A percentile compares a stretch with the other conserved stretches of the same genome.
Conservation (phyloP, 1,139 yeast genomes). For the Blastobotrys serpentis region DNA sequence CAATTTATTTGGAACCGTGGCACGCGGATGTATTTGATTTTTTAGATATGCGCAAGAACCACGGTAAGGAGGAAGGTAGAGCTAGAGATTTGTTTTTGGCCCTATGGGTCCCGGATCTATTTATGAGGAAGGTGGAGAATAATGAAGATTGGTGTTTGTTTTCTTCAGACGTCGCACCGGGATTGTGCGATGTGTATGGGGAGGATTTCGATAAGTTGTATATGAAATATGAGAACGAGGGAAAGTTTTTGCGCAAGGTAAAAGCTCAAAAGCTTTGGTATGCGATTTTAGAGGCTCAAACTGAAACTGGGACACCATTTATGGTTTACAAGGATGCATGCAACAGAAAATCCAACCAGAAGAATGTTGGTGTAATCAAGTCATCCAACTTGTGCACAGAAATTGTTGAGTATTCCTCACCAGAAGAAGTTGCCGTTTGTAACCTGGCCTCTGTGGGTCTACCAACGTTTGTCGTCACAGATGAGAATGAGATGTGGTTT, state of each 20-base stretch:
- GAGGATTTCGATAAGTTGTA: slow-evolving; percentile 64
- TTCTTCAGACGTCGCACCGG: slow-evolving; percentile 77
- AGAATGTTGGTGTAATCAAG: slow-evolving; percentile 74
- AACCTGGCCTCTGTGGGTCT: slow-evolving; percentile 77
- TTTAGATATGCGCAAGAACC: slow-evolving; percentile 71
- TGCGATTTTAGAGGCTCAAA: slow-evolving; percentile 72
- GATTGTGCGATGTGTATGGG: slow-evolving; percentile 67
- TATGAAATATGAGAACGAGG: slow-evolving; percentile 60
- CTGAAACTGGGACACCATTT: slow-evolving; percentile 83
- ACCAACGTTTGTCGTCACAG: slow-evolving; percentile 54
- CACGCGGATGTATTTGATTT: slow-evolving; percentile 75
- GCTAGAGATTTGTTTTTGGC: slow-evolving; percentile 83
- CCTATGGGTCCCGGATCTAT: slow-evolving; percentile 78
- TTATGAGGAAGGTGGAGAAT: slow-evolving; percentile 71
- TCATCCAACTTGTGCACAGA: slow-evolving; percentile 83
- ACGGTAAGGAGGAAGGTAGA: slow-evolving; percentile 79
- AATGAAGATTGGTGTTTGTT: slow-evolving; percentile 74
- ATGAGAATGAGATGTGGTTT: slow-evolving; percentile 44
- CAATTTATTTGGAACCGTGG: slow-evolving; percentile 82
- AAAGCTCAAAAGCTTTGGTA: slow-evolving; percentile 78
- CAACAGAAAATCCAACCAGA: slow-evolving; percentile 70
- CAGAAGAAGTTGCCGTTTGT: slow-evolving; percentile 80
- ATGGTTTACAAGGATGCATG: slow-evolving; percentile 82
- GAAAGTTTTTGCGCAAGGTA: slow-evolving; percentile 56
- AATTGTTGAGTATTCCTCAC: slow-evolving; percentile 73